phyloP scores from a whole-genome alignment of 176 grass and related monocot species.

The Ampelocalamus luodianensis region DNA sequence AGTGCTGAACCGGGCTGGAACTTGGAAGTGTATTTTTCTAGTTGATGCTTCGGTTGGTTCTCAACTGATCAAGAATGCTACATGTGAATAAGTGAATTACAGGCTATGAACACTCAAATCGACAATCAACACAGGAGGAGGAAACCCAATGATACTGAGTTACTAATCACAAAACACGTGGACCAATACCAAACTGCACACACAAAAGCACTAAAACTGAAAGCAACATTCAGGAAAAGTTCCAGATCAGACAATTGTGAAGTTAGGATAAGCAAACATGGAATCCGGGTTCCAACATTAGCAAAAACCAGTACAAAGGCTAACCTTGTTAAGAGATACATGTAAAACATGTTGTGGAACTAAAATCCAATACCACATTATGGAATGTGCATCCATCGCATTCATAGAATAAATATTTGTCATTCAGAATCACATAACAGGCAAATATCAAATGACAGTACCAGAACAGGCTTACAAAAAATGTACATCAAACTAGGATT shows the following conservation, averaged over 20 bases:
- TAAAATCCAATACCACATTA: no score
- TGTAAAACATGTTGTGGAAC: no score
- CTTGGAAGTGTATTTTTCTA: neutral
- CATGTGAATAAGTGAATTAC: neutral
- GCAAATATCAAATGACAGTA: no score
- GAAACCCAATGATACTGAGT: neutral
- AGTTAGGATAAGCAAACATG: neutral
- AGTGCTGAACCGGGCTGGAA: neutral
- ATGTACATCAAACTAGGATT: no score
- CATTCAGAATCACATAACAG: no score
- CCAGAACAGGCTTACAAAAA: no score
- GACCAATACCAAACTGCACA: neutral
- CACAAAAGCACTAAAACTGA: neutral
- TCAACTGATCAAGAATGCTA: no score
- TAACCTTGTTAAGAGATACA: no score
- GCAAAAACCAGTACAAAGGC: no score
- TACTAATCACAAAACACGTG: neutral
- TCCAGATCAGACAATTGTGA: neutral
- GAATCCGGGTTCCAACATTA: neutral
- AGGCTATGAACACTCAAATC: neutral
- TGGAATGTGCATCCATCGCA: no score
- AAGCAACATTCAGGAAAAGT: neutral
- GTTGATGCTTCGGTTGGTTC: no score
- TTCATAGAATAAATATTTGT: no score
- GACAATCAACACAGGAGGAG: neutral